phyloP scores from a whole-genome alignment of 495 filamentous ascomycete genomes.

The Aspergillus saccharolyticus region DNA sequence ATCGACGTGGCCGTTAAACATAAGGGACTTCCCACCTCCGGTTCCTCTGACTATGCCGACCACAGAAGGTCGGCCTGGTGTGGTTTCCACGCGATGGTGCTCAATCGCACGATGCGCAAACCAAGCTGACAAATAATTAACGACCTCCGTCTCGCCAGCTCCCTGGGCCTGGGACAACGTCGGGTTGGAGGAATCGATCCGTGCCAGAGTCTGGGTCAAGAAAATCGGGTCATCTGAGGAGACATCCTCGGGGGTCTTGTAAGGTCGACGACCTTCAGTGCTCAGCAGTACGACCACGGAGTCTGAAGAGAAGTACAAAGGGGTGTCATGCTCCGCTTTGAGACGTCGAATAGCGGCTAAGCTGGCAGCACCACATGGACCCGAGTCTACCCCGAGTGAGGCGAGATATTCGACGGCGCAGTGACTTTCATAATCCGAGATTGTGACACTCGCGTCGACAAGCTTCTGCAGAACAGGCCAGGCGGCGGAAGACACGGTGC shows the following conservation, averaged over 20 bases:
- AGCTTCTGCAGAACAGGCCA: slow-evolving; percentile 53
- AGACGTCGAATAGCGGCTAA: slow-evolving; percentile 52
- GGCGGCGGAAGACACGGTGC: slow-evolving; percentile 56
- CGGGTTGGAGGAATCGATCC: slow-evolving; percentile 43
- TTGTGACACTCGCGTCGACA: slow-evolving; percentile 53
- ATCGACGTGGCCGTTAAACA: slow-evolving; percentile 49
- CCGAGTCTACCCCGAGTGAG: slow-evolving; percentile 40
- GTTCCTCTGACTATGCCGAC: slow-evolving; percentile 40
- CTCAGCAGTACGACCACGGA: slow-evolving; percentile 52
- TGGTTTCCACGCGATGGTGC: slow-evolving; percentile 37
- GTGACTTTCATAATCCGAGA: slow-evolving; percentile 54
- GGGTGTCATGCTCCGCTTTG: slow-evolving; percentile 20
- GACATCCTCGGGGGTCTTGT: slow-evolving; percentile 28
- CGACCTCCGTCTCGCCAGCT: slow-evolving; percentile 38
- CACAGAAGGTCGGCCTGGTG: slow-evolving; percentile 39
- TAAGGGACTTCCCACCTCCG: slow-evolving; percentile 41
- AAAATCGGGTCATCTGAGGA: slow-evolving; percentile 30
- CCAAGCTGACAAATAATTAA: slow-evolving; percentile 38
- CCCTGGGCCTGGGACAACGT: slow-evolving; percentile 33
- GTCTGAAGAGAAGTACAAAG: slow-evolving; percentile 31
- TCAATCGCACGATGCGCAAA: slow-evolving; percentile 44
- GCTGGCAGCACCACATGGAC: slow-evolving; percentile 61
- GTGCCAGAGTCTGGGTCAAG: slow-evolving; percentile 35
- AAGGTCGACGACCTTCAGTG: slow-evolving; percentile 45
- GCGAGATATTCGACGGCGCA: slow-evolving; percentile 46